phyloP scores from a whole-genome alignment of 306 rosid genomes.

The Begonia loranthoides region DNA sequence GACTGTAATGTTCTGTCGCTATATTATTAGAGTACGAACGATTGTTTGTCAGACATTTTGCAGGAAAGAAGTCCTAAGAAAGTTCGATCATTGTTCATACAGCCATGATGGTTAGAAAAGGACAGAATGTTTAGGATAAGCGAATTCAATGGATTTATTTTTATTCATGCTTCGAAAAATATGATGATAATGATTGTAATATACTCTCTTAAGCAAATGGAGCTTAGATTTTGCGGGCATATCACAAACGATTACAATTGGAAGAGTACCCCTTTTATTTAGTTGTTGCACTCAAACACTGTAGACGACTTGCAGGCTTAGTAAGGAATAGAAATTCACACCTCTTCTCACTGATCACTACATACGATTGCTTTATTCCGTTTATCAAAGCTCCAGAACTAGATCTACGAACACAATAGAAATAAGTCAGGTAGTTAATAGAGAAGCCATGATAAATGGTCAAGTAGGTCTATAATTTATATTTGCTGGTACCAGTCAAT shows the following conservation, averaged over 20 bases:
- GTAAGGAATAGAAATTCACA: background rate
- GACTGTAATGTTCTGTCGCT: too few relatives aligned
- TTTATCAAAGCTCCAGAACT: constrained; percentile 70
- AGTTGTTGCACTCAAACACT: background rate
- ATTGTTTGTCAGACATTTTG: too few relatives aligned
- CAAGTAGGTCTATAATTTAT: background rate
- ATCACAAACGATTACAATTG: background rate
- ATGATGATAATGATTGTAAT: background rate
- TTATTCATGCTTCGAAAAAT: too few relatives aligned
- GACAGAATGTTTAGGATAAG: too few relatives aligned
- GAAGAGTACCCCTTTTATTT: background rate
- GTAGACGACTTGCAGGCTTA: background rate
- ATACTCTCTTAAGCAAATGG: background rate
- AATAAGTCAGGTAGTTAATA: constrained; percentile 9
- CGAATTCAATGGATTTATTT: too few relatives aligned
- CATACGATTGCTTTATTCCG: constrained; percentile 12
- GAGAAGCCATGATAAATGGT: constrained; percentile 1
- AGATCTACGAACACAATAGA: constrained; percentile 33
- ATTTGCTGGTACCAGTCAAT: too few relatives aligned
- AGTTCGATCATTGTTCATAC: too few relatives aligned
- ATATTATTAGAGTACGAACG: too few relatives aligned
- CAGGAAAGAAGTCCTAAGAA: too few relatives aligned
- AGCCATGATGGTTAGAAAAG: too few relatives aligned
- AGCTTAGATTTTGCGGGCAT: background rate
- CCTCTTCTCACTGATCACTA: constrained; percentile 12